Conservation (phyloP, 177 flowering plant genomes). For the Vitis hybrid region DNA sequence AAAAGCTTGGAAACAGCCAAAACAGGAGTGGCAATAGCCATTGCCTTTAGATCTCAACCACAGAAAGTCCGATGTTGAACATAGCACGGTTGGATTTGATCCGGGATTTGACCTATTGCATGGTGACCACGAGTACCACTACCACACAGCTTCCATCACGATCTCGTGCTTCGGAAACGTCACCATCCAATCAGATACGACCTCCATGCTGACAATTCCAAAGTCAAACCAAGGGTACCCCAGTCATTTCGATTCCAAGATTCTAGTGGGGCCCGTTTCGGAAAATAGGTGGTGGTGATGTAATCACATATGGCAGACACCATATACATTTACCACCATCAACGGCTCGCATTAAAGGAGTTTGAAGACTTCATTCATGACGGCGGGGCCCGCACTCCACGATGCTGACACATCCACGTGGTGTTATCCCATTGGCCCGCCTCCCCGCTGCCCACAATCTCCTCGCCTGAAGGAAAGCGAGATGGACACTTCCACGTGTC, state of each 20-base stretch:
- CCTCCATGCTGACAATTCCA: neutral
- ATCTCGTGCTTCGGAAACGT: neutral
- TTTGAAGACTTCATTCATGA: constrained; percentile 4
- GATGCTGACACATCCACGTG: constrained; percentile 20
- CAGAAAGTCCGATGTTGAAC: constrained; percentile 2
- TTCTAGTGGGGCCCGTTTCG: neutral
- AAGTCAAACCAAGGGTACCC: neutral
- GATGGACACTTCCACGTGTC: constrained; percentile 24
- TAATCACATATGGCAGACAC: constrained; percentile 28
- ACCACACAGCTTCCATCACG: neutral
- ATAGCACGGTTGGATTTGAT: constrained; percentile 3
- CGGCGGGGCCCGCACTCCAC: constrained; percentile 18
- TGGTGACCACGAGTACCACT: constrained; percentile 18
- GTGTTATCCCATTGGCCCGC: neutral
- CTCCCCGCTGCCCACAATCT: constrained; percentile 11
- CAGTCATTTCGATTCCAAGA: neutral
- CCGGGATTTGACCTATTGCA: constrained; percentile 15
- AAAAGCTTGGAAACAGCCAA: no score
- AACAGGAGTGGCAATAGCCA: neutral
- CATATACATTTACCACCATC: constrained; percentile 22
- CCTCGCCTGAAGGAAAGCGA: constrained; percentile 22
- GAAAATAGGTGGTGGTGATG: constrained; percentile 8
- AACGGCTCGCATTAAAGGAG: constrained; percentile 15
- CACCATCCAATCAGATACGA: neutral
- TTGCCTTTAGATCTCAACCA: neutral